Conservation (phyloP, 345 rosid species). For the Bruguiera parviflora region DNA sequence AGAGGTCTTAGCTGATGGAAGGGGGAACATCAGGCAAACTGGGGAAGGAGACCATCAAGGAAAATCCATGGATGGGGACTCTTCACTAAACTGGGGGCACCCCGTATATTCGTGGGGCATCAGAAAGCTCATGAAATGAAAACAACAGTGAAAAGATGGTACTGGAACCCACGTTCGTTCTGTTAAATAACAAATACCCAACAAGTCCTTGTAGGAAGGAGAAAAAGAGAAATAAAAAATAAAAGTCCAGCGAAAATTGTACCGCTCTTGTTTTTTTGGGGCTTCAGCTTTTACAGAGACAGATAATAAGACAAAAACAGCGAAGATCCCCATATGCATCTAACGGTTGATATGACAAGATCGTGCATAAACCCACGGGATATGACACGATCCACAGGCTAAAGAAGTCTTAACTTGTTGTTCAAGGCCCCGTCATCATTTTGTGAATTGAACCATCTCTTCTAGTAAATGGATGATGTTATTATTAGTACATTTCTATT, state of each 20-base stretch:
- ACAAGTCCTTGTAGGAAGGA: too few species aligned
- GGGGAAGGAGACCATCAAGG: conserved; percentile 8
- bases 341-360: background rate
- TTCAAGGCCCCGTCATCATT: background rate
- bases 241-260: background rate
- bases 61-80: conserved; percentile 23
- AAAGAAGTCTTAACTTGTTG: too few species aligned
- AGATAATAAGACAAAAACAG: conserved; percentile 5
- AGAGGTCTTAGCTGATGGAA: conserved; percentile 16
- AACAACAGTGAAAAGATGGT: background rate
- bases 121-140: too few species aligned
- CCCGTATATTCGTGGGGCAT: background rate
- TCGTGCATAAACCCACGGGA: background rate
- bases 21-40: background rate
- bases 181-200: too few species aligned
- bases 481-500: too few species aligned
- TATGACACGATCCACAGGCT: background rate
- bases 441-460: too few species aligned
- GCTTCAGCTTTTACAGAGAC: background rate
- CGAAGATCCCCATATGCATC: conserved; percentile 11
- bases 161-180: background rate
- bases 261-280: background rate
- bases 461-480: too few species aligned
- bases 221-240: too few species aligned
- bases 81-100: conserved; percentile 3